Conservation (phyloP, 2,329 filamentous ascomycete species). For the Fusarium torreyae region DNA sequence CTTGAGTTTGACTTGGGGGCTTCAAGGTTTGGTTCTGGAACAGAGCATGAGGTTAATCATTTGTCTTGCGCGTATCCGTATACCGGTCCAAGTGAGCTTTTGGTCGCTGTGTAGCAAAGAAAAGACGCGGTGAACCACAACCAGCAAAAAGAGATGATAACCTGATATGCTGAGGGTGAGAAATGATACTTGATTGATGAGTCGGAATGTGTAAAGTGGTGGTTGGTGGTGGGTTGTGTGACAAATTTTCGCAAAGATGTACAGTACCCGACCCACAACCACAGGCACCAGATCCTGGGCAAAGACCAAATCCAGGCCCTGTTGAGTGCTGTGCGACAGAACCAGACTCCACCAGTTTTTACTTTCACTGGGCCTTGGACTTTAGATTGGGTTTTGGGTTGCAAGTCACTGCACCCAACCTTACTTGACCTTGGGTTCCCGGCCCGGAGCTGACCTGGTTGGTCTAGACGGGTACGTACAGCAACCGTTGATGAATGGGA, state of each 20-base stretch:
- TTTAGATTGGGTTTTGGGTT: neutral
- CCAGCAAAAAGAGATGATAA: neutral
- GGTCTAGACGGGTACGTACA: neutral
- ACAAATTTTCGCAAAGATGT: constrained; percentile 23
- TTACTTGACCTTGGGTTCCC: neutral
- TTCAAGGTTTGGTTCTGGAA: constrained; percentile 31
- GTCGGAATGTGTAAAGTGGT: constrained; percentile 3
- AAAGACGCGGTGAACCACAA: constrained; percentile 15
- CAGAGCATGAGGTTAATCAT: neutral
- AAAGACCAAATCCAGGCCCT: neutral
- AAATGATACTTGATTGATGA: neutral
- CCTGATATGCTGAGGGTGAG: constrained; percentile 5
- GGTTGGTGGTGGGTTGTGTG: constrained; percentile 19
- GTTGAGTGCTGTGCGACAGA: constrained; percentile 7
- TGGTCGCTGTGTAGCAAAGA: neutral
- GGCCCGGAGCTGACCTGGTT: neutral
- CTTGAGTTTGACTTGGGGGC: constrained; percentile 26
- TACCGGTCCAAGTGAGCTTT: too few species aligned
- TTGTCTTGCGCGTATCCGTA: too few species aligned
- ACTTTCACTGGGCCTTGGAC: neutral
- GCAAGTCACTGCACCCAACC: neutral
- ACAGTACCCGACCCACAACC: neutral
- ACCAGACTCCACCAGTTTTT: constrained; percentile 2
- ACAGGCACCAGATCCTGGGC: neutral
- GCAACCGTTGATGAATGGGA: constrained; percentile 2